Evolutionary conservation across 176 grass and related monocot genomes (phyloP), one percentile per base, ranked within the genome.

Genomic region (Aegilops sharonensis): DNA sequence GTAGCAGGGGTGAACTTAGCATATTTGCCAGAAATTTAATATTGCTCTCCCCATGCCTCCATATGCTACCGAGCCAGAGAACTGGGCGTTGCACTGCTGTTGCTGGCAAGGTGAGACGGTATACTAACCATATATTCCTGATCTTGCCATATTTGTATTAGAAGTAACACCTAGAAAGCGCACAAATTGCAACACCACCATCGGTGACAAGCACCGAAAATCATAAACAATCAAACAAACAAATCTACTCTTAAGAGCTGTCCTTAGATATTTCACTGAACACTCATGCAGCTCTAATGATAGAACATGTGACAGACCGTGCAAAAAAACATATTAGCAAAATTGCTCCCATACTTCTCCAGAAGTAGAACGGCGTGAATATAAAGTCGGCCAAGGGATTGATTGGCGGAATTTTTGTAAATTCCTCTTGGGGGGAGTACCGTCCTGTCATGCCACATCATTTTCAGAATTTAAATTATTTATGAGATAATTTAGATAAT

Each of bases 1-100:
- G 92, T 80, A 91, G 90, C 71, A 90, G 85, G 87, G 91, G 91
- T 12, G 91, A 93, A 72, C 85, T 93, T 5, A 93, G 91, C 80
- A 83, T 93, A 64, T 91, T 93, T 70, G 86, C 89, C 4, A 88
- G 75, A 48, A 81, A 61, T 68, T 89, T 93, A 86, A 8, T 79
- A 52, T 79, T 93, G 27, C 87, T 93, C 24, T 93, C 92, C 11
- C 92, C 92, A 62, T 93, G 92, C 50, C 89, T 93, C 88, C 92
- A 91, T 37, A 93, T 91, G 92, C 83, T 93, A 82, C 92, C 92
- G 14, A 77, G 34, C 73, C 43, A 77, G 47, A 56, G 73, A 77
- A 56, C 25, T 21, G 73, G 45, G 47, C 73, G 47, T 56, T 77
- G 73, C 50, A 77, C 47, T 77, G 1, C 45, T 76, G 72, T 77